Percentiles rank a stretch among this genome's conserved stretches.
Conservation (phyloP, 2,329 filamentous ascomycete species). For the Keithomyces neogunnii region DNA sequence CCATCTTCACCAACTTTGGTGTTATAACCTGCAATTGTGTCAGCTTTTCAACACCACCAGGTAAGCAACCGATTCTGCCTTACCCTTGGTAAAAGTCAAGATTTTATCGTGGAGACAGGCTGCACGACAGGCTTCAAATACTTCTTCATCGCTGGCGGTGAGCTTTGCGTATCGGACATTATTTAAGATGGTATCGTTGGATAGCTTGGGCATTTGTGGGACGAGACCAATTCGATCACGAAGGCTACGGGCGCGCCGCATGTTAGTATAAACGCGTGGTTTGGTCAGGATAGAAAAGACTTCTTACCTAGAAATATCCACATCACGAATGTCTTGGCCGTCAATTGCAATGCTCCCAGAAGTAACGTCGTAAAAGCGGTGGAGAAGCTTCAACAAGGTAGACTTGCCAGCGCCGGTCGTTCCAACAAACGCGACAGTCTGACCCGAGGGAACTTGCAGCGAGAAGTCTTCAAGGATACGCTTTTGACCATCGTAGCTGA, state of each 20-base stretch:
- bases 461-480: slow-evolving; percentile 46
- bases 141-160: slow-evolving; percentile 45
- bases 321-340: slow-evolving; percentile 46
- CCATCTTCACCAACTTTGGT: slow-evolving; percentile 43
- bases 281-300: no score
- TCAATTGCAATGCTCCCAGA: slow-evolving; percentile 46
- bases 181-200: slow-evolving; percentile 51
- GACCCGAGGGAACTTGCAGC: slow-evolving; percentile 41
- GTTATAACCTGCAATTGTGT: slow-evolving; percentile 30
- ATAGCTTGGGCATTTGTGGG: slow-evolving; percentile 46
- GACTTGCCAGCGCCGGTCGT: slow-evolving; percentile 53
- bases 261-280: slow-evolving; percentile 5
- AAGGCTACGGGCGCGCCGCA: slow-evolving; percentile 25
- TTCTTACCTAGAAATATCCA: slow-evolving; percentile 37
- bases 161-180: slow-evolving; percentile 50
- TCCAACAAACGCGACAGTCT: slow-evolving; percentile 51
- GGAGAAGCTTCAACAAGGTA: slow-evolving; percentile 48
- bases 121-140: slow-evolving; percentile 44
- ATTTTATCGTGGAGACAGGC: slow-evolving; percentile 53
- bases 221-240: slow-evolving; percentile 48
- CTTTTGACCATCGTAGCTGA: slow-evolving; percentile 53
- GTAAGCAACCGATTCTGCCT: neutral
- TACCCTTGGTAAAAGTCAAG: slow-evolving; percentile 41
- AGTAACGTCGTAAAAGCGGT: slow-evolving; percentile 50
- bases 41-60: neutral